Evolutionary conservation across 1,139 yeast species (phyloP).

Genomic region (Saccharomyces hybrid): DNA sequence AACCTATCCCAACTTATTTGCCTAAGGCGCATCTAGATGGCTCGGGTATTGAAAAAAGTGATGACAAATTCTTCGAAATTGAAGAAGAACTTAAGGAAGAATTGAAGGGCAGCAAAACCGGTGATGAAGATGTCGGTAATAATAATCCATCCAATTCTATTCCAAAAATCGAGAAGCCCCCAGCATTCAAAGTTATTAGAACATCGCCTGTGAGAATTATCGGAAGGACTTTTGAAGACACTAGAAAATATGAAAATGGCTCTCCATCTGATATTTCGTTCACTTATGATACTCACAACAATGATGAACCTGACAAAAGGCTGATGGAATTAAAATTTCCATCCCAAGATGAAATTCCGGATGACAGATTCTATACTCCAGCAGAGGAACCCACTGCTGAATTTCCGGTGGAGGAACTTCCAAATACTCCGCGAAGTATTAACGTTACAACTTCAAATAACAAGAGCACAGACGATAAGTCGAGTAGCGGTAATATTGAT

Average conservation of each 20-base stretch:
- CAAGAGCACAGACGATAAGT: neutral
- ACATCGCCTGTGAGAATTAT: constrained; percentile 11
- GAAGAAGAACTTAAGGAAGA: neutral
- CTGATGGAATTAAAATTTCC: constrained; percentile 16
- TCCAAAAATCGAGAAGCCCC: neutral
- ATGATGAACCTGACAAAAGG: constrained; percentile 10
- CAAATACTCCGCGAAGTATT: neutral
- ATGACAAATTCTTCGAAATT: neutral
- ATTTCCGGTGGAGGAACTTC: constrained; percentile 3
- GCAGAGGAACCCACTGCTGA: constrained; percentile 5
- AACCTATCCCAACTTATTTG: neutral
- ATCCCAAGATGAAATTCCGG: constrained; percentile 16
- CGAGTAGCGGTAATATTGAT: neutral
- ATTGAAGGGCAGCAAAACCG: neutral
- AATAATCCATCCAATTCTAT: neutral
- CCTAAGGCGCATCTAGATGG: neutral
- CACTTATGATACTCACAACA: constrained; percentile 13
- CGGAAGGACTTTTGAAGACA: neutral
- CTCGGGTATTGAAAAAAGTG: neutral
- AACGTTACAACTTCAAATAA: neutral
- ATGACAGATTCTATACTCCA: constrained; percentile 9
- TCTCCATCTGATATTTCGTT: constrained; percentile 15
- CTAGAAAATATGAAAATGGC: constrained; percentile 1
- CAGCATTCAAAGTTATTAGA: constrained; percentile 9
- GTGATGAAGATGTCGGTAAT: neutral